These are phyloP conservation scores for Thelonectria discophora DNA, from an alignment of 2,329 filamentous ascomycete species.

Conservation along the genomic window DNA sequence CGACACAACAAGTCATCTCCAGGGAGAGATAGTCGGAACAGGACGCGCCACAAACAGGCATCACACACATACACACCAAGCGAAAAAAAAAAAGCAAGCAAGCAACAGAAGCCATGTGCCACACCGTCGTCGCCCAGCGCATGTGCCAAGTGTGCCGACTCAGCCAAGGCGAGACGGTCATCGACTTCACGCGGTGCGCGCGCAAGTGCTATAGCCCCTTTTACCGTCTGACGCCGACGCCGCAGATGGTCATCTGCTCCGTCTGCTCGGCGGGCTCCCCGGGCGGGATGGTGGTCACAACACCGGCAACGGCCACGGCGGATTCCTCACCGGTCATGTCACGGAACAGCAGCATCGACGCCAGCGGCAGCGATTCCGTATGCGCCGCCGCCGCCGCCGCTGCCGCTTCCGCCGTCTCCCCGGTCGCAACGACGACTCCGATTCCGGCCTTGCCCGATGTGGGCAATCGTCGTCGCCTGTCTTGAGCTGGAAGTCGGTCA, in stretches of 20 bases:
- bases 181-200: slow-evolving; percentile 43
- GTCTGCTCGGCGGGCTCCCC: slow-evolving; percentile 31
- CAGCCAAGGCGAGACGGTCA: slow-evolving; percentile 43
- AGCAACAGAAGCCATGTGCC: slow-evolving; percentile 36
- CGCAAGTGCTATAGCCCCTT: slow-evolving; percentile 44
- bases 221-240: slow-evolving; percentile 43
- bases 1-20: not conserved
- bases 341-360: slow-evolving; percentile 29
- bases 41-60: too few species aligned
- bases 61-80: not conserved
- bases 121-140: slow-evolving; percentile 44
- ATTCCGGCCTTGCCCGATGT: slow-evolving; percentile 1
- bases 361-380: slow-evolving; percentile 24
- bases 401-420: slow-evolving; percentile 20
- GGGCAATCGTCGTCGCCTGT: slow-evolving; percentile 21
- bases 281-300: not conserved
- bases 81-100: not conserved
- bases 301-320: slow-evolving; percentile 4
- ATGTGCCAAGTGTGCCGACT: slow-evolving; percentile 41
- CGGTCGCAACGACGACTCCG: slow-evolving; percentile 11
- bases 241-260: slow-evolving; percentile 41
- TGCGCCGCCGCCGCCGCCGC: slow-evolving; percentile 24
- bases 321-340: slow-evolving; percentile 41
- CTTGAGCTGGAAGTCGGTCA: not conserved
- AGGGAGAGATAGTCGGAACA: too few species aligned